Conservation (phyloP, 352 stramenopile genomes). For the Phytophthora pinifolia region DNA sequence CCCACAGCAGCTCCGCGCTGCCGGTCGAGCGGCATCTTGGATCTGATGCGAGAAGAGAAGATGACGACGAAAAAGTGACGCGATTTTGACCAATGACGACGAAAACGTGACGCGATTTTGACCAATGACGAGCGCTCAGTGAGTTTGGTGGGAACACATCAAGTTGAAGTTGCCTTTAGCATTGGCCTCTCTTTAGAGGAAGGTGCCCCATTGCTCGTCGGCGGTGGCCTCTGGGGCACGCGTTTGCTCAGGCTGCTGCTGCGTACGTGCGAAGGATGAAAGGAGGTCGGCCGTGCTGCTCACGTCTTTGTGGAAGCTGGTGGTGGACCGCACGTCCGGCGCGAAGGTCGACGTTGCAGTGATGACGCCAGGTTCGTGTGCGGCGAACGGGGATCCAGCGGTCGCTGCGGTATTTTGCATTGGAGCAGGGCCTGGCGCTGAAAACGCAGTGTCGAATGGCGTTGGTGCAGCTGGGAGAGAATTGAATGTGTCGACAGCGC, state of each 20-base stretch:
- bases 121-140: slow-evolving; percentile 17
- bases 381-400: slow-evolving; percentile 2
- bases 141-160: slow-evolving; percentile 12
- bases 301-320: slow-evolving; percentile 25
- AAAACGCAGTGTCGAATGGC: background rate
- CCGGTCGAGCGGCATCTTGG: slow-evolving; percentile 15
- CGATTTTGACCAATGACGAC: slow-evolving; percentile 20
- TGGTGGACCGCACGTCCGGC: slow-evolving; percentile 20
- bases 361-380: background rate
- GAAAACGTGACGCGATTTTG: slow-evolving; percentile 15
- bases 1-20: slow-evolving; percentile 1
- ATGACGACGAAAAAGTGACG: slow-evolving; percentile 1
- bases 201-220: slow-evolving; percentile 20
- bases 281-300: slow-evolving; percentile 10
- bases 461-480: background rate
- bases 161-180: slow-evolving; percentile 33
- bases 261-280: slow-evolving; percentile 12
- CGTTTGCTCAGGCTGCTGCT: slow-evolving; percentile 22
- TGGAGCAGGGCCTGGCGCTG: background rate
- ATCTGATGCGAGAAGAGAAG: slow-evolving; percentile 24
- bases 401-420: slow-evolving; percentile 1
- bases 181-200: slow-evolving; percentile 18
- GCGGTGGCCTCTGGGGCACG: slow-evolving; percentile 17
- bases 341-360: slow-evolving; percentile 3
- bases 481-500: background rate